Base-by-base conservation (phyloP, 2,329 filamentous ascomycete species). In the Kalmusia sp. region DNA sequence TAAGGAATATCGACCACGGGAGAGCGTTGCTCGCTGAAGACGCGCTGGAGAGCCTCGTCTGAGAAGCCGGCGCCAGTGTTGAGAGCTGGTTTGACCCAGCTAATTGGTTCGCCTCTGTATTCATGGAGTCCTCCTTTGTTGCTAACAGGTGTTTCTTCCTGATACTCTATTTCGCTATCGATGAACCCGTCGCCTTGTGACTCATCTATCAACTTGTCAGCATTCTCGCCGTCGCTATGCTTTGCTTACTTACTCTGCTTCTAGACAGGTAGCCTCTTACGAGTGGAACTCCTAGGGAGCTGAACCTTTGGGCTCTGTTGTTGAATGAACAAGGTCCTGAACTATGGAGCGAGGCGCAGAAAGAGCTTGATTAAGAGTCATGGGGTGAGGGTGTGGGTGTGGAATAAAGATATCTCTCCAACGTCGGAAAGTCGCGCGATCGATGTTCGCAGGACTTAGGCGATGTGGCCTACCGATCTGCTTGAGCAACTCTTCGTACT, bases 401-500 rank as follows among this genome's bases (percentile, higher is more conserved):
- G 45, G 37, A 14, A 21, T 19, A 22, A 44, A n/a, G n/a, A n/a
- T 25, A 17, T 33, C 15, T 12, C 41, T 24, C 52, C 55, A 58
- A 2, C 50, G 50, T 14, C n/a, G 6, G 22, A 54, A 54, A 9
- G 43, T 44, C 17, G 6, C 22, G 2, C 27, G n/a, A 24, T 56
- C 53, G 4, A 17, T 15, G 30, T 59, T 39, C 11, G 15, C 31
- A 6, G 19, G 15, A 24, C 21, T 21, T 1, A 44, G 37, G 15
- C 24, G 19, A 15, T 22, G n/a, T 15, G 50, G 28, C 3, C 52
- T 47, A 22, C 56, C 56, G 3, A 59, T 7, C 3, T 30, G 22
- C 7, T 19, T 17, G 4, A 59, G 35, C 17, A 56, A 30, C 33
- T 27, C 14, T 8, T 43, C 41, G 50, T 54, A 59, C 12, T 59